Base-by-base conservation (phyloP, 495 filamentous ascomycete genomes). In the Neurospora sp. region DNA sequence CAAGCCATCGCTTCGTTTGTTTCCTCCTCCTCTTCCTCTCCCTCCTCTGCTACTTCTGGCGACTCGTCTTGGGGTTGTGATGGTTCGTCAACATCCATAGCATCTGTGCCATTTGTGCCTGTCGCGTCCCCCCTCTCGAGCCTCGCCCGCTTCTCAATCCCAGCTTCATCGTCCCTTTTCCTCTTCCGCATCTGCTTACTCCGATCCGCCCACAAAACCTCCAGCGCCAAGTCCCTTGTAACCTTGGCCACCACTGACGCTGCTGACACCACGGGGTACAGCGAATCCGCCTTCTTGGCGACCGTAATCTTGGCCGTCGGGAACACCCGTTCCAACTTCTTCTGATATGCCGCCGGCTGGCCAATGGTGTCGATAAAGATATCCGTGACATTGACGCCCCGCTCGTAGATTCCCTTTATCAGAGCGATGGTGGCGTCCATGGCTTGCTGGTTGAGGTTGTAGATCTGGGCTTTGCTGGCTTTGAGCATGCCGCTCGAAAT, bases 391-490 rank as follows among this genome's bases (percentile, higher is more conserved):
- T 94, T 91, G 44, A 98, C 90, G 14, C 92, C 92, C 10, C 81
- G 83, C 1, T 87, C 90, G 69, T 94, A 86, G 0, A 97, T 91
- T 5, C 89, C 89, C 20, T 89, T 82, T 71, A 99, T 95, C 72
- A 99, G 84, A 23, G 88, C 88, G n/a, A 96, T 88, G 1, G 96
- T 99, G 0, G 96, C 94, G 82, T 99, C 95, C 88, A 97, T 92
- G 2, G 96, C 96, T 81, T 98, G 96, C n/a, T 94, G 94, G 82
- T 99, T 99, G 72, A 99, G 86, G 79, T 99, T 99, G 83, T 97
- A 97, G 27, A 66, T 66, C 2, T 75, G 69, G 0, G 86, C 84
- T 5, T 85, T 87, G 0, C 81, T 75, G 14, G 93, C 85, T 38
- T 87, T 86, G 80, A 97, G 87, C 91, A 97, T 96, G 70, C 91